Conservation (phyloP, 1,284 basidiomycete species). For the Cerrena zonata region DNA sequence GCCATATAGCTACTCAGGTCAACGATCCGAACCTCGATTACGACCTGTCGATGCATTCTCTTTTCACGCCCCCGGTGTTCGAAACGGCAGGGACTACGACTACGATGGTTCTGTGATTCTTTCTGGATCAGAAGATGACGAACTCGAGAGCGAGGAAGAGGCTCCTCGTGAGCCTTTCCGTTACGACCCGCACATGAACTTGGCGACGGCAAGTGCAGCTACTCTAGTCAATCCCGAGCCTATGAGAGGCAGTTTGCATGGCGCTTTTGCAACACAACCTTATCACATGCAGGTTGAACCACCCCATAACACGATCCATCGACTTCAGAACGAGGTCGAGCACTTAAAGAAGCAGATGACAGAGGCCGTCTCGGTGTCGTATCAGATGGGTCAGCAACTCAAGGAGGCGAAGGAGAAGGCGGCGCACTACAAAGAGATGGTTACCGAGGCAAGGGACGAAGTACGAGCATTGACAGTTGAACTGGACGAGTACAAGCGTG, state of each 20-base stretch:
- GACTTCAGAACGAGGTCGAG: conserved; percentile 57
- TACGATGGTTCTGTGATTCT: conserved; percentile 28
- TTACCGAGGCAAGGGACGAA: too few relatives aligned
- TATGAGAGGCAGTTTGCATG: conserved; percentile 18
- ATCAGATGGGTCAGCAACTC: conserved; percentile 60
- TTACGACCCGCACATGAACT: conserved; percentile 34
- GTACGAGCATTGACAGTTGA: too few relatives aligned
- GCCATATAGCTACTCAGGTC: conserved; percentile 12
- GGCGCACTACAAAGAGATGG: too few relatives aligned
- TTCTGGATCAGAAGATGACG: conserved; percentile 28
- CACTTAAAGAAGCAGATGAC: conserved; percentile 56
- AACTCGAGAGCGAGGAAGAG: conserved; percentile 15
- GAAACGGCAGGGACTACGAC: conserved; percentile 18
- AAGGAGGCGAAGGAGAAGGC: conserved; percentile 48
- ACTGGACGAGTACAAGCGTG: too few relatives aligned
- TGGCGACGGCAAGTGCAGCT: conserved; percentile 25
- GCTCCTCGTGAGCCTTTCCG: conserved; percentile 42
- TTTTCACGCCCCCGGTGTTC: conserved; percentile 22
- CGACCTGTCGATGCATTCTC: conserved; percentile 28
- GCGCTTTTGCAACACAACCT: conserved; percentile 19
- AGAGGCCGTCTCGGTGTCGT: conserved; percentile 56
- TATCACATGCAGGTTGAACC: neutral
- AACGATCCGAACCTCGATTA: conserved; percentile 25
- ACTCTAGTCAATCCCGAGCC: conserved; percentile 1
- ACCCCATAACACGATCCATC: conserved; percentile 39